phyloP scores from a whole-genome alignment of 306 rosid species.

The Sphenostylis stenocarpa region DNA sequence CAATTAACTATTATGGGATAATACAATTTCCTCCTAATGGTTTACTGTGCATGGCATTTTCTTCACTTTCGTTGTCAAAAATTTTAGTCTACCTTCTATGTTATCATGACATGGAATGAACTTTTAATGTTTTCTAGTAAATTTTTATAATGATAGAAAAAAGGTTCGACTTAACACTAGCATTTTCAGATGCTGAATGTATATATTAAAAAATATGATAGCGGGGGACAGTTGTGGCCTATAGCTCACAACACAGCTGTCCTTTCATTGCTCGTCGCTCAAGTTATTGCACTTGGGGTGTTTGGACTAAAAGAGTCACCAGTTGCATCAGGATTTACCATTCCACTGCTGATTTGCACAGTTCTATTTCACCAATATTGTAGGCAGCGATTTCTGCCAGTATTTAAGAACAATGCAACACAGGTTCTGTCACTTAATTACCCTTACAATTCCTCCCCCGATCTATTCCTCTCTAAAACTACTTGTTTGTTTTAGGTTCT shows the following conservation, averaged over 20 bases:
- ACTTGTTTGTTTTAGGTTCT: slow-evolving; percentile 50
- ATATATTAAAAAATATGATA: slow-evolving; percentile 64
- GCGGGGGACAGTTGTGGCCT: slow-evolving; percentile 86
- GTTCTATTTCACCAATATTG: slow-evolving; percentile 77
- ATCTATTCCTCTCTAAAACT: slow-evolving; percentile 11
- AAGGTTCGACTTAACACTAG: not conserved
- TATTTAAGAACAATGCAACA: slow-evolving; percentile 56
- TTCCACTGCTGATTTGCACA: slow-evolving; percentile 73
- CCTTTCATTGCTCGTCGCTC: slow-evolving; percentile 67
- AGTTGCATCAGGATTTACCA: slow-evolving; percentile 73
- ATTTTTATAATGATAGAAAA: not conserved
- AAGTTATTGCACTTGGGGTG: slow-evolving; percentile 83
- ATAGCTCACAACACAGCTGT: slow-evolving; percentile 68
- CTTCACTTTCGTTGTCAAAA: not conserved
- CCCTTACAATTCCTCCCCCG: not conserved
- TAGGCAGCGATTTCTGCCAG: slow-evolving; percentile 77
- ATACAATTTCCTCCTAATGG: too few relatives aligned
- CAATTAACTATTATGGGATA: not conserved
- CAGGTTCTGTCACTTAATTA: slow-evolving; percentile 58
- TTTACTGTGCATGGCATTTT: not conserved
- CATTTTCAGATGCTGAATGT: slow-evolving; percentile 78
- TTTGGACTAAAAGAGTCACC: slow-evolving; percentile 74
- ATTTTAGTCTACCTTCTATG: not conserved
- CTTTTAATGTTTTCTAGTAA: not conserved
- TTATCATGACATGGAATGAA: not conserved